phyloP scores from a whole-genome alignment of 2,329 filamentous ascomycete genomes.

The Calonectria hongkongensis region DNA sequence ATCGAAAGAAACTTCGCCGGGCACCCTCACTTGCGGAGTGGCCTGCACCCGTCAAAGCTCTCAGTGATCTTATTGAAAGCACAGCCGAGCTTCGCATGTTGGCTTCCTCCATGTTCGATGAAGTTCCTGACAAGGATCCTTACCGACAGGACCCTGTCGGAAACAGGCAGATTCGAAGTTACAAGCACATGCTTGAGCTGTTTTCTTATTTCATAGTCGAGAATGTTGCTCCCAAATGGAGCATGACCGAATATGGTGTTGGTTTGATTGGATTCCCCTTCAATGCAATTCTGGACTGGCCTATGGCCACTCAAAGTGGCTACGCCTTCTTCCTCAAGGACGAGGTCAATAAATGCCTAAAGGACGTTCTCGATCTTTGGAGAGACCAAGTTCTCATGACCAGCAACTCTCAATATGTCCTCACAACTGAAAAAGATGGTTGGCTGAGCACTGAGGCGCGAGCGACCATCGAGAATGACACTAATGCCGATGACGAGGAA shows the following conservation, averaged over 20 bases:
- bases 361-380: slow-evolving; percentile 71
- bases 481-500: slow-evolving; percentile 39
- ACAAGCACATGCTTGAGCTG: slow-evolving; percentile 6
- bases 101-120: slow-evolving; percentile 43
- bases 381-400: slow-evolving; percentile 48
- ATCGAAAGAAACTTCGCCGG: not conserved
- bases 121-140: slow-evolving; percentile 49
- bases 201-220: not conserved
- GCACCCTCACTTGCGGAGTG: not conserved
- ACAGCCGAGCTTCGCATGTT: slow-evolving; percentile 49
- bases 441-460: slow-evolving; percentile 49
- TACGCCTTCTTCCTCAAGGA: slow-evolving; percentile 72
- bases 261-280: slow-evolving; percentile 73
- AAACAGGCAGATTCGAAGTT: slow-evolving; percentile 10
- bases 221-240: not conserved
- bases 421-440: slow-evolving; percentile 24
- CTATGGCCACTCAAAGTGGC: slow-evolving; percentile 73
- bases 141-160: slow-evolving; percentile 43
- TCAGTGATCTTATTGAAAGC: not conserved
- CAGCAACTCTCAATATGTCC: slow-evolving; percentile 47
- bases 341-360: slow-evolving; percentile 70
- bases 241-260: slow-evolving; percentile 5
- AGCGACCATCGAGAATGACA: slow-evolving; percentile 42
- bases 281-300: slow-evolving; percentile 75
- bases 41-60: not conserved